A percentile compares a stretch with the other conserved stretches of the same genome.
phyloP scores from a whole-genome alignment of 108 stramenopile genomes.

The Hondaea fermentalgiana region DNA sequence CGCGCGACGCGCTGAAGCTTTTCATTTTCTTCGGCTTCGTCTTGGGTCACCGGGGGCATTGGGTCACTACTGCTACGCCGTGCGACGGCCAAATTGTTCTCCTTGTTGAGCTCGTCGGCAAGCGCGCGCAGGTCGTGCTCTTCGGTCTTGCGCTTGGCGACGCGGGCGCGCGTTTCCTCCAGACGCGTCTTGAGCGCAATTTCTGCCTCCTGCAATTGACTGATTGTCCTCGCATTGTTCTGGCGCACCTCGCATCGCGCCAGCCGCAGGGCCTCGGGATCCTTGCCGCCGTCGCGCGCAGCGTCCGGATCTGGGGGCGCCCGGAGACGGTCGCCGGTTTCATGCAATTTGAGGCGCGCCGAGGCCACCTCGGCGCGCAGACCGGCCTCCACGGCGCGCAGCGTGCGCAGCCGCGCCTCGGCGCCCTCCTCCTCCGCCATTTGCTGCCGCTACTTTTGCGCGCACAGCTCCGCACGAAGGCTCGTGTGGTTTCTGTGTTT shows the following conservation, averaged over 20 bases:
- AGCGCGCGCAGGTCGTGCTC: neutral
- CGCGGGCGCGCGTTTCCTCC: neutral
- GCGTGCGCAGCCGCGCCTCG: neutral
- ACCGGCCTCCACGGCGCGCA: neutral
- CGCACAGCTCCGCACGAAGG: too few relatives aligned
- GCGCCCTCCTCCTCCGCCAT: neutral
- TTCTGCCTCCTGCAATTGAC: neutral
- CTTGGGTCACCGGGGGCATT: neutral
- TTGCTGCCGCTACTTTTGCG: too few relatives aligned
- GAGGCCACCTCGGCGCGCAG: neutral
- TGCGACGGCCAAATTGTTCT: neutral
- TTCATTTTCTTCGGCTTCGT: neutral
- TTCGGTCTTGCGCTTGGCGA: neutral
- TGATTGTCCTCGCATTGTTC: neutral
- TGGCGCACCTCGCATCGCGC: neutral
- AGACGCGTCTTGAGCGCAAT: neutral
- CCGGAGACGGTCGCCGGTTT: neutral
- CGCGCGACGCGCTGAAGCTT: neutral
- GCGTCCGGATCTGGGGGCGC: neutral
- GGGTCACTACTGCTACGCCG: neutral
- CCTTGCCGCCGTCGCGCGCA: neutral
- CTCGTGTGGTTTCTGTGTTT: too few relatives aligned
- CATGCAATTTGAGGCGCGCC: neutral
- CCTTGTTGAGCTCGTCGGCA: neutral
- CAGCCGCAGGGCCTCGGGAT: neutral